Evolutionary conservation across 371 early-diverging fungal genomes (phyloP).

Genomic region (Actinomucor elegans): DNA sequence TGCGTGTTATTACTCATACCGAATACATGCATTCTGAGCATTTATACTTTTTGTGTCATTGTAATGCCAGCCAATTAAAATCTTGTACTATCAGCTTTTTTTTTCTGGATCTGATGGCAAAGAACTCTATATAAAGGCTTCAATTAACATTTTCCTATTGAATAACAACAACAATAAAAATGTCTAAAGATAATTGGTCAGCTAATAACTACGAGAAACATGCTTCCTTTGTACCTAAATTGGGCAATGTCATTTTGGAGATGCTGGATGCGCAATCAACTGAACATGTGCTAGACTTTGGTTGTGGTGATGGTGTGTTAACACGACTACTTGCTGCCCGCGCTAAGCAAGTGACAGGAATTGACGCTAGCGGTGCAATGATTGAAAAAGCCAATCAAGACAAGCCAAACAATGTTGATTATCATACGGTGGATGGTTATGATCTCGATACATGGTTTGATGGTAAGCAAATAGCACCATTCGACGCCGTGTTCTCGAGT

Average conservation of each 20-base stretch:
- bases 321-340: slow-evolving; percentile 49
- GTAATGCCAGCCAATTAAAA: too few relatives aligned
- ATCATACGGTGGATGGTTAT: slow-evolving; percentile 57
- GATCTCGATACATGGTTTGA: slow-evolving; percentile 47
- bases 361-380: slow-evolving; percentile 66
- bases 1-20: too few relatives aligned
- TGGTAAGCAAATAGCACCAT: slow-evolving; percentile 24
- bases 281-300: slow-evolving; percentile 67
- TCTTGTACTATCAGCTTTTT: too few relatives aligned
- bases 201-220: slow-evolving; percentile 49
- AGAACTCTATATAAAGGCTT: too few relatives aligned
- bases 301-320: slow-evolving; percentile 72
- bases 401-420: slow-evolving; percentile 23
- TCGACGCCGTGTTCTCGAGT: slow-evolving; percentile 66
- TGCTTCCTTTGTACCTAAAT: slow-evolving; percentile 62
- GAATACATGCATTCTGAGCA: too few relatives aligned
- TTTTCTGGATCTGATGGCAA: too few relatives aligned
- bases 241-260: slow-evolving; percentile 49
- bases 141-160: too few relatives aligned
- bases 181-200: slow-evolving; percentile 47
- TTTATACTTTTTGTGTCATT: too few relatives aligned
- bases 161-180: background rate
- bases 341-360: slow-evolving; percentile 57
- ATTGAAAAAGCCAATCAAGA: slow-evolving; percentile 45
- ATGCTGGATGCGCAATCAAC: slow-evolving; percentile 48